Base-by-base conservation (phyloP, 805 yeast genomes). In the Spathaspora passalidarum region DNA sequence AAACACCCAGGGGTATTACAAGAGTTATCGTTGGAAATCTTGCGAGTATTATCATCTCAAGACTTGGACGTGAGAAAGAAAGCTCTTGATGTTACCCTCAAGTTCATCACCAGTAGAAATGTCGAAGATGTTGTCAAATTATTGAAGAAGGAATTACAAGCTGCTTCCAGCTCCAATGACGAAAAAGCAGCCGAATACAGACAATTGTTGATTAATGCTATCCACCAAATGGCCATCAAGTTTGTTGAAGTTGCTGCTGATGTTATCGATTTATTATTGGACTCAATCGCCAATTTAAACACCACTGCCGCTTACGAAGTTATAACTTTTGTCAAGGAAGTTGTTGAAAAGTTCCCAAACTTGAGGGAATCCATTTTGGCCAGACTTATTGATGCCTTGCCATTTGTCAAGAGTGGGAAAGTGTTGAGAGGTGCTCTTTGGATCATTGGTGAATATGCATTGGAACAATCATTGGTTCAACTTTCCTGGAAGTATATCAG, bases 351-450 rank as follows among this genome's bases (percentile, higher is more conserved):
- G 59, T 91, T 84, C 75, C 96, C 97, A 29, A 81, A 82, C 46
- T 75, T 88, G 55, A 81, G 96, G 61, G 66, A 74, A 17, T 65
- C 79, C 16, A 84, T 90, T 40, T 65, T 94, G 46, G 62, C 65
- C 38, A 82, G 85, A 55, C 78, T 94, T 49, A 66, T 89, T 38
- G 56, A 57, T 7, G 72, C 88, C 11, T 73, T 94, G 60, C 80
- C 80, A 21, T 72, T 73, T 19, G 83, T 88, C 42, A 87, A 82
- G 61, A 84, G 94, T 49, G 96, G 96, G 10, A 90, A 90, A 58
- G 96, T 94, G 9, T 86, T 82, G 70, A 83, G 98, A 54, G 96
- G 96, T 23, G 89, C 96, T 0, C 73, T 95, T 49, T 94, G 99
- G 99, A 84, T 94, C 42, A 69, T 94, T 56, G 99, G 99, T 66